phyloP scores from a whole-genome alignment of 352 stramenopile genomes.

The Phytophthora brassicae region DNA sequence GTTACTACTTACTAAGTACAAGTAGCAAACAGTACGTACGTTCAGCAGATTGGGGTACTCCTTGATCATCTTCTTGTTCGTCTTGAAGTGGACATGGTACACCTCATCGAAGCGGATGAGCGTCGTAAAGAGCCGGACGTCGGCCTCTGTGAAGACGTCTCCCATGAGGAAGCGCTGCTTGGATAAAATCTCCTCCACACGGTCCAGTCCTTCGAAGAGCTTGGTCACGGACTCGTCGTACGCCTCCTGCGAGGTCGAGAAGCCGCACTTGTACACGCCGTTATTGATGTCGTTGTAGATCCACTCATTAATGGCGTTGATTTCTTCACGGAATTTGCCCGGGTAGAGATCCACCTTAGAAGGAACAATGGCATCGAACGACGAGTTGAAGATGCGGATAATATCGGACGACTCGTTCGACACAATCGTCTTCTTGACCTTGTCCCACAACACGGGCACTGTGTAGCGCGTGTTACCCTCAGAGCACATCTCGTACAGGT shows the following conservation, averaged over 20 bases:
- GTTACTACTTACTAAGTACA: too few species aligned
- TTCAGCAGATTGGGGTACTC: conserved; percentile 89
- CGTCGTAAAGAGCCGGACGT: conserved; percentile 82
- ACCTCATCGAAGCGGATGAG: conserved; percentile 84
- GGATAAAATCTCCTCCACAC: conserved; percentile 65
- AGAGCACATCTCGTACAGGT: conserved; percentile 84
- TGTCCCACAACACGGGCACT: conserved; percentile 92
- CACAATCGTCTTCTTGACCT: conserved; percentile 89
- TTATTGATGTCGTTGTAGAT: conserved; percentile 94
- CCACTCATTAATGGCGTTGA: conserved; percentile 92
- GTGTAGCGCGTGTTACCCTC: conserved; percentile 81
- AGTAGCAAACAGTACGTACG: conserved; percentile 32
- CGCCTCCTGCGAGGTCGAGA: conserved; percentile 84
- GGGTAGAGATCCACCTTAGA: conserved; percentile 83
- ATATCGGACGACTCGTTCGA: conserved; percentile 95
- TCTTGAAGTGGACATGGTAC: conserved; percentile 89
- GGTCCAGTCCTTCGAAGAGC: conserved; percentile 72
- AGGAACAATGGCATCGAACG: conserved; percentile 73
- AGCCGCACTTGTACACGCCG: conserved; percentile 92
- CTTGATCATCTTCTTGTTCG: conserved; percentile 87
- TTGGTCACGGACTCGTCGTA: conserved; percentile 85
- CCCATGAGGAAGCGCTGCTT: conserved; percentile 69
- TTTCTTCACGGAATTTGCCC: conserved; percentile 66
- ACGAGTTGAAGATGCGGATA: conserved; percentile 90
- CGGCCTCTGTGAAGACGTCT: conserved; percentile 72